Base-by-base conservation (phyloP, 2,329 filamentous ascomycete genomes). In the Phoma sp. region DNA sequence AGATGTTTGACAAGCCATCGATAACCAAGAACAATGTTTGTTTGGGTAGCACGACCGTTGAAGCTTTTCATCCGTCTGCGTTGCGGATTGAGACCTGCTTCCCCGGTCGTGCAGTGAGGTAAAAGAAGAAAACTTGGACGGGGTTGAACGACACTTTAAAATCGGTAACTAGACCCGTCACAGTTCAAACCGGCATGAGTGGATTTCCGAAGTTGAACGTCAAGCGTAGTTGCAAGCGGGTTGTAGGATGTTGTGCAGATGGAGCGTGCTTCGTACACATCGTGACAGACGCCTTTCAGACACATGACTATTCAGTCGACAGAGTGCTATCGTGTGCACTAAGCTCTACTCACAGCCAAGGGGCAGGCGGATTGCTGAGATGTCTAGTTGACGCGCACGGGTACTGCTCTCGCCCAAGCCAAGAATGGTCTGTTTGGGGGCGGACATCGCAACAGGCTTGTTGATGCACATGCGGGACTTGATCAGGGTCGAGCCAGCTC, bases 151-250 rank as follows among this genome's bases (percentile, higher is more conserved):
- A 23, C 50, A 40, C 25, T 36, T 39, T 53, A 56, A 49, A 37
- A 40, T 9, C 56, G 51, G 47, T 58, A 43, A 59, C 42, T 35
- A 45, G 23, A 25, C 46, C 41, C 46, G 54, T 39, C 40, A 45
- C 47, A 44, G 40, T 60, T 56, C 46, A 53, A 49, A 35, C 40
- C 43, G 41, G 39, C 29, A 43, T 32, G 33, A 14, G 47, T 32
- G 39, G 46, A 52, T 51, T 29, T 14, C 30, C 29, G 30, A 50
- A 58, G 23, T 38, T 59, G 37, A 47, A 40, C 57, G 61, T 9
- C 61, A 60, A 49, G 61, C 52, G 50, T 42, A 42, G 61, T 69
- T 61, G 58, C 65, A 50, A 60, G 22, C 39, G 30, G 47, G 60
- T 62, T 44, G 41, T 52, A 24, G 52, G 42, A 47, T 46, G 11